Base-by-base conservation (phyloP, 2,329 filamentous ascomycete genomes). In the Aspergillus neotritici region DNA sequence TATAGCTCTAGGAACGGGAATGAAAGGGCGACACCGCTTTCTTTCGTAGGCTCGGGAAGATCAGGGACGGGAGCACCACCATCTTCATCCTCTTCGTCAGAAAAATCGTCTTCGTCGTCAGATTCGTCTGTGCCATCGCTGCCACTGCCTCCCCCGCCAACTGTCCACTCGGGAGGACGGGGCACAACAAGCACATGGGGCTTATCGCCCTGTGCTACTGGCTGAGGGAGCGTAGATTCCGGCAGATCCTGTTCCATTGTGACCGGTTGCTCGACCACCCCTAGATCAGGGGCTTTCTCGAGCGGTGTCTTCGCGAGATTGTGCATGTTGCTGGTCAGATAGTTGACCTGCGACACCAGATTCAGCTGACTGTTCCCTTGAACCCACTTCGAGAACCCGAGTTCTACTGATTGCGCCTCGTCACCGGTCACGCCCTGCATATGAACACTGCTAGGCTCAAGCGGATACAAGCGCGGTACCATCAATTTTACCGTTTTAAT, bases 1-100 rank as follows among this genome's bases (percentile, higher is more conserved):
- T 87, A 77, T 2, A 94, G 76, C 56, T 91, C 86, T 45, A 93
- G 70, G 17, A 77, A 81, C 0, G 88, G 87, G 54, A 93, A 88
- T 0, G 83, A 87, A 6, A 94, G 73, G 41, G 86, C 79, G n/a
- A 87, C 84, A 16, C 87, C 87, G 41, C 76, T 73, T 56, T 88
- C 85, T 2, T 72, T 62, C 1, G 70, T 69, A 17, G 68, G 66
- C 3, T 67, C 61, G 5, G 64, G 46, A n/a, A 58, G 41, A 25
- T 54, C 51, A 29, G 62, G 58, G n/a, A 68, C 54, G 31, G 55
- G 57, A 3, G 60, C 64, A 31, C 66, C 71, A 3, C 67, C 66
- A 17, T 59, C 61, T 52, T 65, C 65, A 3, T 66, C 61, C 14
- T 74, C 71, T 33, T 75, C 74, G 10, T 58, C 62, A 3, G 69